These are phyloP conservation scores for Ustilago shanxiensis DNA, from an alignment of 1,284 basidiomycete species.

Conservation along the genomic window DNA sequence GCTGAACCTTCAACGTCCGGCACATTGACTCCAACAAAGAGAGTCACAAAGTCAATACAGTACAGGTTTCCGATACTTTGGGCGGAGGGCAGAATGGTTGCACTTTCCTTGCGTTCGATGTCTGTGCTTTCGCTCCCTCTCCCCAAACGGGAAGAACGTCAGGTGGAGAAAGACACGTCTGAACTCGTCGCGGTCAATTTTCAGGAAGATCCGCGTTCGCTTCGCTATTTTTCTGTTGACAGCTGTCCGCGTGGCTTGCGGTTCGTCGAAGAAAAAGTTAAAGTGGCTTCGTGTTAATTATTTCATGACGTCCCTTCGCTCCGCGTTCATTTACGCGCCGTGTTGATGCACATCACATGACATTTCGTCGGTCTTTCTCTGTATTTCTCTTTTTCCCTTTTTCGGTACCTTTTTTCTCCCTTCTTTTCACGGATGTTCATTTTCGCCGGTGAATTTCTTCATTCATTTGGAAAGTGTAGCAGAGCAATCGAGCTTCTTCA, in stretches of 20 bases:
- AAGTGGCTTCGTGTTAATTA: slow-evolving; percentile 49
- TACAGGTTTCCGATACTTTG: no score
- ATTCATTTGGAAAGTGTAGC: no score
- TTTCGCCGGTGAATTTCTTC: not conserved
- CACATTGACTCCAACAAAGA: no score
- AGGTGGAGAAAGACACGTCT: slow-evolving; percentile 46
- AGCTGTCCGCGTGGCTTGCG: slow-evolving; percentile 38
- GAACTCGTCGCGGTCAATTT: slow-evolving; percentile 18
- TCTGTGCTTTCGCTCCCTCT: slow-evolving; percentile 3
- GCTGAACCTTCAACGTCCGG: no score
- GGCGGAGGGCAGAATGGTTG: no score
- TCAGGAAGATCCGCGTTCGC: slow-evolving; percentile 37
- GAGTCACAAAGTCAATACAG: no score
- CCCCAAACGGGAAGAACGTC: not conserved
- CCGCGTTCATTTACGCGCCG: slow-evolving; percentile 31
- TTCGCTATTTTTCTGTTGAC: slow-evolving; percentile 50
- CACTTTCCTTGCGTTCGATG: not conserved
- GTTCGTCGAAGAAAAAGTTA: no score
- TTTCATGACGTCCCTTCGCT: no score
- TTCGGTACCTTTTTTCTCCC: slow-evolving; percentile 6
- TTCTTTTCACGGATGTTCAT: not conserved
- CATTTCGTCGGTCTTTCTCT: not conserved
- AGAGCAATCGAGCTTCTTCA: no score
- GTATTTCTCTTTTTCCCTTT: no score
- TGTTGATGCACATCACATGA: slow-evolving; percentile 39